A percentile compares a stretch with the other conserved stretches of the same genome.
These are phyloP conservation scores for Ogataea thermomethanolica DNA, from an alignment of 805 yeast species.

Conservation along the genomic window DNA sequence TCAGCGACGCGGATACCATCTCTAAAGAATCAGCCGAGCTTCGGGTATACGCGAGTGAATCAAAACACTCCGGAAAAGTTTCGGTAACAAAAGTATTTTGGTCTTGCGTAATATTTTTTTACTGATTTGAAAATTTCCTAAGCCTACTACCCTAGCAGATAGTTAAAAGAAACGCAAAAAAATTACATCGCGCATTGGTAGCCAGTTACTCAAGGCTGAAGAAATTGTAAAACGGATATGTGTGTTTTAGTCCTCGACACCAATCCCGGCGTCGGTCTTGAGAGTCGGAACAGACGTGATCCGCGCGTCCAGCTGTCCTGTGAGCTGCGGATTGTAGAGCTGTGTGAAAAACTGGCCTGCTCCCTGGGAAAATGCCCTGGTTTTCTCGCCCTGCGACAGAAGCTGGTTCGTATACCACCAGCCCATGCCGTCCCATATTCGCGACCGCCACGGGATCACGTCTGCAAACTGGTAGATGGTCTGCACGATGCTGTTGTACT, in stretches of 20 bases:
- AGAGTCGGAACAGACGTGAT: slow-evolving; percentile 6
- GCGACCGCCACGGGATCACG: slow-evolving; percentile 14
- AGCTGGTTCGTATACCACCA: slow-evolving; percentile 15
- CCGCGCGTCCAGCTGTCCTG: slow-evolving; percentile 3
- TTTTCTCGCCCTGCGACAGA: slow-evolving; percentile 1
- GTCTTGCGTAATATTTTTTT: not conserved
- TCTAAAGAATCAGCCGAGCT: too few relatives aligned
- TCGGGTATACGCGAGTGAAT: too few relatives aligned
- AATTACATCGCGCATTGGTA: not conserved
- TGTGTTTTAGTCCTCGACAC: slow-evolving; percentile 2
- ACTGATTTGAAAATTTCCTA: not conserved
- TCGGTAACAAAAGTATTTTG: too few relatives aligned
- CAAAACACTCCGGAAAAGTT: too few relatives aligned
- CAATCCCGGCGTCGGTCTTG: slow-evolving; percentile 6
- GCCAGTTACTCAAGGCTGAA: too few relatives aligned
- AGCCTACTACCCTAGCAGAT: too few relatives aligned
- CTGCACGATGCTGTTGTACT: slow-evolving; percentile 7
- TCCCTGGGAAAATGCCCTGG: slow-evolving; percentile 4
- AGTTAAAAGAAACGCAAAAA: not conserved
- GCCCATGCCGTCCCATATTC: slow-evolving; percentile 18
- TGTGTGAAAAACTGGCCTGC: slow-evolving; percentile 15
- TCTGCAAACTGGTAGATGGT: slow-evolving; percentile 12
- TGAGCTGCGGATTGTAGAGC: slow-evolving; percentile 11
- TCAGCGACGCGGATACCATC: slow-evolving; percentile 8
- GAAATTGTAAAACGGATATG: too few relatives aligned